Base-by-base conservation (phyloP, 2,329 filamentous ascomycete species). In the Monosporascus sp. region DNA sequence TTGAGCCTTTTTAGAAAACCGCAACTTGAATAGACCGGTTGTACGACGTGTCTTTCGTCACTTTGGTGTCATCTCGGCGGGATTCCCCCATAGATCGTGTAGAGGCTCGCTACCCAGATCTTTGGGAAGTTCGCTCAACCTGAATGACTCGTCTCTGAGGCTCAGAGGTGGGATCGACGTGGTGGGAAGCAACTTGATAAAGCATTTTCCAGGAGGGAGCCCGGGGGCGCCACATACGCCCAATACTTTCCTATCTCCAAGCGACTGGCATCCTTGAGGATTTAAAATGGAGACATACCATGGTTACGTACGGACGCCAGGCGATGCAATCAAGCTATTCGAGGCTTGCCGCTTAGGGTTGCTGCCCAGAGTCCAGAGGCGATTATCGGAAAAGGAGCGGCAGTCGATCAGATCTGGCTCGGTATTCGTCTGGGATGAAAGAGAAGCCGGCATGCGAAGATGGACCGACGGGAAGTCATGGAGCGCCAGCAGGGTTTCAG, bases 401-500 rank as follows among this genome's bases (percentile, higher is more conserved):
- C 92, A 97, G 69, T 91, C 91, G 4, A 99, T 99, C 70, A 87
- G 91, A 66, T 96, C 93, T 1, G 94, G 94, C 44, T 99, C 94
- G 0, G 93, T 99, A 3, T 99, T 97, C 66, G 94, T 99, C n/a
- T 99, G 94, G 94, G 94, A 99, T 71, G 94, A 99, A 77, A 81
- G 93, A 63, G 94, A 99, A 76, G 94, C 94, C 11, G 94, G 94
- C 61, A 99, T 99, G 94, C 83, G 94, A 66, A 81, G 94, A 71
- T 99, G 94, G 94, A 99, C 94, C 0, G 94, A 99, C 65, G 94
- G 94, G 53, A 99, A 99, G 72, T 97, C 93, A 37, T 99, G 94
- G 94, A 97, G 93, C 67, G 94, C 94, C 36, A 97, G 93, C 74
- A 85, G 94, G 58, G 94, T 99, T 1, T 97, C 93, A 0, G 94